Evolutionary conservation across 257 asterid genomes (phyloP).

Genomic region (Fraxinus quadrangulata): DNA sequence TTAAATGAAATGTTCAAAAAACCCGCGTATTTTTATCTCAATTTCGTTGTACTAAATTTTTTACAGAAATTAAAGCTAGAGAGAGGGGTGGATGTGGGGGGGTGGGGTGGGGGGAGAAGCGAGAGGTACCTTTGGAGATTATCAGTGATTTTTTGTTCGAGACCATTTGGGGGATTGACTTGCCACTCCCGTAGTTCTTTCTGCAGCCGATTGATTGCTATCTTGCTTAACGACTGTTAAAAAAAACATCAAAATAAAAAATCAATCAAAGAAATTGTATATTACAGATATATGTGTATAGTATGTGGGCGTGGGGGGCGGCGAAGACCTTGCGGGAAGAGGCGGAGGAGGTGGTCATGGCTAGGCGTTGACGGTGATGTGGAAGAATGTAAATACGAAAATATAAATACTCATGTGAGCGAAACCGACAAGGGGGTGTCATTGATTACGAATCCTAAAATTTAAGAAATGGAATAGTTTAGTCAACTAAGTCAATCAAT

Average conservation of each 20-base stretch:
- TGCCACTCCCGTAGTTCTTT: conserved; percentile 98
- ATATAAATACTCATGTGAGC: no score
- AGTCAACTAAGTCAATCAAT: no score
- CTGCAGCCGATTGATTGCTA: conserved; percentile 94
- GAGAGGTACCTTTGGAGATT: conserved; percentile 74
- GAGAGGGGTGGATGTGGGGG: background rate
- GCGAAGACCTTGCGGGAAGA: conserved; percentile 55
- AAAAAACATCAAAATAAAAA: conserved; percentile 4
- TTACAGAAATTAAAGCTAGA: background rate
- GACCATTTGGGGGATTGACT: conserved; percentile 86
- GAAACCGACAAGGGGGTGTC: no score
- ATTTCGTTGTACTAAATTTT: background rate
- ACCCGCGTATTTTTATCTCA: background rate
- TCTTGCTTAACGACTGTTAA: conserved; percentile 83
- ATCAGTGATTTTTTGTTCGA: conserved; percentile 82
- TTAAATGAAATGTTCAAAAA: conserved; percentile 7
- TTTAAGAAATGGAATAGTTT: background rate
- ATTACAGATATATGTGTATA: background rate
- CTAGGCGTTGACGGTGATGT: conserved; percentile 24
- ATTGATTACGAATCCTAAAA: background rate
- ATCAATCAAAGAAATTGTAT: background rate
- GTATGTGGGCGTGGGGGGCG: background rate
- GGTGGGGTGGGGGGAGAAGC: background rate
- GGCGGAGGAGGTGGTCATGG: conserved; percentile 56
- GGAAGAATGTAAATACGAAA: background rate